phyloP scores from a whole-genome alignment of 2,329 filamentous ascomycete genomes.

The Didymella arachidicola region DNA sequence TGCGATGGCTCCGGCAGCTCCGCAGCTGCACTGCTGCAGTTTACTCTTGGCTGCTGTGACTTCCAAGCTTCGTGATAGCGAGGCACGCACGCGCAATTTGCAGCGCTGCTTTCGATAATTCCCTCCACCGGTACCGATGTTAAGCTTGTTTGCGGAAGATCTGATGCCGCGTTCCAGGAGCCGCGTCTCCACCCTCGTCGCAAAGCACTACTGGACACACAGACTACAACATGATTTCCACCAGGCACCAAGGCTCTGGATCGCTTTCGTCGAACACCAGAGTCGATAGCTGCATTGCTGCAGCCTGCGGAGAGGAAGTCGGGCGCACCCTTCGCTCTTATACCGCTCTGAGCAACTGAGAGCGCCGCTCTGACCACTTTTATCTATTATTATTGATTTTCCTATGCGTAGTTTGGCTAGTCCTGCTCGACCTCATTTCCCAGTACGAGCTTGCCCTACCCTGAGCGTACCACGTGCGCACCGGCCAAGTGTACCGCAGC shows the following conservation, averaged over 20 bases:
- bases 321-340: slow-evolving; percentile 2
- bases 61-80: background rate
- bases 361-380: slow-evolving; percentile 7
- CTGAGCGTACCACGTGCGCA: slow-evolving; percentile 9
- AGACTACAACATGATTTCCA: slow-evolving; percentile 1
- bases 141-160: slow-evolving; percentile 4
- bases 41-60: background rate
- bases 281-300: slow-evolving; percentile 8
- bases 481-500: slow-evolving; percentile 1
- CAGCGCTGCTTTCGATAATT: slow-evolving; percentile 4
- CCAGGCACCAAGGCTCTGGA: background rate
- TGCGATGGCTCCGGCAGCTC: slow-evolving; percentile 14
- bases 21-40: slow-evolving; percentile 4
- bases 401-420: slow-evolving; percentile 10
- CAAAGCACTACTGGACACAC: slow-evolving; percentile 12
- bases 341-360: background rate
- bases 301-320: slow-evolving; percentile 3
- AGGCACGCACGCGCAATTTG: slow-evolving; percentile 9
- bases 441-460: slow-evolving; percentile 15
- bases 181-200: slow-evolving; percentile 5
- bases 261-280: background rate
- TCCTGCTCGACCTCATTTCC: slow-evolving; percentile 15
- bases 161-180: slow-evolving; percentile 12
- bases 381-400: slow-evolving; percentile 15
- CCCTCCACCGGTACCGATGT: background rate